A percentile compares a stretch with the other conserved stretches of the same genome.
Evolutionary conservation across 805 yeast genomes (phyloP).

Genomic region (Spathaspora sp.): DNA sequence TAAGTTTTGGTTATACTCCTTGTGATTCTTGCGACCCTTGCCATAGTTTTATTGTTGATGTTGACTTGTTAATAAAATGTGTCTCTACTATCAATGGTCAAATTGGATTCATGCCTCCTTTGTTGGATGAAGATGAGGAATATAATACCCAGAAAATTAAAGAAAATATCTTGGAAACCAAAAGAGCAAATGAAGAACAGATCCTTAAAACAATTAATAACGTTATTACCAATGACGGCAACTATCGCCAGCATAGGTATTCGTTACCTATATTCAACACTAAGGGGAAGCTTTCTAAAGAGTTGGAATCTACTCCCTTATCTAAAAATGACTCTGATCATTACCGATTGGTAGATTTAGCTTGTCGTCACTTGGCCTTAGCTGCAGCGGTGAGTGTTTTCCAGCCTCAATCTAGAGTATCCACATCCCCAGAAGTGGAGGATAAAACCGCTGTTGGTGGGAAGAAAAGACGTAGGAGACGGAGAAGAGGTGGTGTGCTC

Average conservation of each 20-base stretch:
- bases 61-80: slow-evolving; percentile 43
- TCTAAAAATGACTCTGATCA: slow-evolving; percentile 67
- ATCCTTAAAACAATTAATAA: slow-evolving; percentile 18
- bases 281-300: slow-evolving; percentile 22
- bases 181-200: slow-evolving; percentile 20
- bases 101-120: slow-evolving; percentile 56
- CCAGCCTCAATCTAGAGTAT: slow-evolving; percentile 18
- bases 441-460: slow-evolving; percentile 9
- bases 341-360: slow-evolving; percentile 64
- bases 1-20: slow-evolving; percentile 41
- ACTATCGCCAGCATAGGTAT: slow-evolving; percentile 16
- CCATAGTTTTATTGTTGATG: slow-evolving; percentile 42
- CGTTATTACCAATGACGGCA: slow-evolving; percentile 2
- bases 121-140: slow-evolving; percentile 44
- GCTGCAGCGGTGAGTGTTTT: slow-evolving; percentile 59
- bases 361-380: slow-evolving; percentile 78
- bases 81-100: slow-evolving; percentile 52
- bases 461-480: slow-evolving; percentile 29
- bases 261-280: slow-evolving; percentile 26
- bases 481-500: slow-evolving; percentile 72
- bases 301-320: slow-evolving; percentile 18
- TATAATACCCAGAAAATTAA: slow-evolving; percentile 32
- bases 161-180: slow-evolving; percentile 30
- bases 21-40: slow-evolving; percentile 58
- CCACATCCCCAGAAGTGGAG: slow-evolving; percentile 10